phyloP scores from a whole-genome alignment of 75 land plant species.

The Pseudotsuga menziesii region DNA sequence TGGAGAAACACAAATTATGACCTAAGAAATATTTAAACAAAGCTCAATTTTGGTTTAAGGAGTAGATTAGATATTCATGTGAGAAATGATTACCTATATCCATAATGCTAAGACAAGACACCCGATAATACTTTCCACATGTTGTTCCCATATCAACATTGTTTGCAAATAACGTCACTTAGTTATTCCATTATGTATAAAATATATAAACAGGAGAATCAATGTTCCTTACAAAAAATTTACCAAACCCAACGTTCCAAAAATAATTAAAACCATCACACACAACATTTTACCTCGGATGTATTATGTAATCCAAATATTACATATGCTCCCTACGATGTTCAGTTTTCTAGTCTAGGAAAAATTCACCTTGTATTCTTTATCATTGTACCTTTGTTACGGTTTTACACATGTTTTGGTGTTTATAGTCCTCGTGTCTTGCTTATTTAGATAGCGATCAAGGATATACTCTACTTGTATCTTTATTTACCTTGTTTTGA shows the following conservation, averaged over 20 bases:
- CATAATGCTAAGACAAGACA: conserved; percentile 59
- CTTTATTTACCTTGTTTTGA: too few relatives aligned
- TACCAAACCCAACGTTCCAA: not conserved
- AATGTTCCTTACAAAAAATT: not conserved
- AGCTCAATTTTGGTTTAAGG: too few relatives aligned
- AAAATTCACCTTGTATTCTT: too few relatives aligned
- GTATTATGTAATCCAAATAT: too few relatives aligned
- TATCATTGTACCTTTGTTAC: too few relatives aligned
- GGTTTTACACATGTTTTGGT: too few relatives aligned
- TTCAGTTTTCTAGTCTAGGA: too few relatives aligned
- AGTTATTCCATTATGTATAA: not conserved
- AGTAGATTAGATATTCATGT: not conserved
- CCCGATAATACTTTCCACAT: conserved; percentile 75
- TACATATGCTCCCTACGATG: too few relatives aligned
- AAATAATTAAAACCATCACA: too few relatives aligned
- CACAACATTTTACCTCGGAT: not conserved
- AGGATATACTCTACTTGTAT: too few relatives aligned
- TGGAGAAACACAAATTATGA: not conserved
- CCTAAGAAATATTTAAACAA: not conserved
- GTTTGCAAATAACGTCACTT: conserved; percentile 27
- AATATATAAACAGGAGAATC: not conserved
- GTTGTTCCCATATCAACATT: conserved; percentile 80
- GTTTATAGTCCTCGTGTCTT: too few relatives aligned
- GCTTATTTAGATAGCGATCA: too few relatives aligned
- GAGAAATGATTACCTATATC: conserved; percentile 42